Evolutionary conservation across 306 rosid species (phyloP), one percentile per base, ranked within the genome.

Genomic region (Purshia tridentata): DNA sequence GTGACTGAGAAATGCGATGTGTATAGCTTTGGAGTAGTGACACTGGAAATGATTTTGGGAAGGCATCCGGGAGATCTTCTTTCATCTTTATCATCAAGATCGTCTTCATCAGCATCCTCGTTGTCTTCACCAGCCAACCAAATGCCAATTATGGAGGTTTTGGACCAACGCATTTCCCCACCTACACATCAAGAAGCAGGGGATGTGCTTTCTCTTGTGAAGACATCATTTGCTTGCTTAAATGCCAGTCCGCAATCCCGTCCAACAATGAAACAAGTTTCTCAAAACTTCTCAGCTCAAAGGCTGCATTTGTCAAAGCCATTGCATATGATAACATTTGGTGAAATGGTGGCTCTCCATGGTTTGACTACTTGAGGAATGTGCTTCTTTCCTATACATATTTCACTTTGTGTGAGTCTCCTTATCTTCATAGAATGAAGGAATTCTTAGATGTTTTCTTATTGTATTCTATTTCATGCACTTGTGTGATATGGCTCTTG

Each of bases 21-120:
- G 0, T 72, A 48, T 57, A 72, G 78, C 37, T 78, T 72, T 39
- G 73, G 77, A 46, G 81, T 72, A 11, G 8, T 72, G 4, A 46
- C 77, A 40, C n/a, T 78, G n/a, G 78, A 72, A 65, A 47, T 41
- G 1, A 48, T 78, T 46, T 49, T 65, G 59, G 78, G 82, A 12
- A 66, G 9, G 11, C 74, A 78, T 16, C 78, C 48, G 0, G 65
- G 55, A 6, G 82, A 72, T 14, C n/a, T 57, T 35, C 6, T 78
- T 18, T 78, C 37, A 4, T 39, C 62, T 14, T 1, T 70, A 8
- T 6, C 39, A 2, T 45, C 60, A 0, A 2, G 19, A 4, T 11
- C 19, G 0, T 70, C 46, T 0, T 23, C 45, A 23, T 23, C 29
- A 23, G 1, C 29, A 23, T 23, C 29, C 29, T 23, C 29, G 1